Conservation (phyloP, 1,284 basidiomycete species). For the Tremellales sp. region DNA sequence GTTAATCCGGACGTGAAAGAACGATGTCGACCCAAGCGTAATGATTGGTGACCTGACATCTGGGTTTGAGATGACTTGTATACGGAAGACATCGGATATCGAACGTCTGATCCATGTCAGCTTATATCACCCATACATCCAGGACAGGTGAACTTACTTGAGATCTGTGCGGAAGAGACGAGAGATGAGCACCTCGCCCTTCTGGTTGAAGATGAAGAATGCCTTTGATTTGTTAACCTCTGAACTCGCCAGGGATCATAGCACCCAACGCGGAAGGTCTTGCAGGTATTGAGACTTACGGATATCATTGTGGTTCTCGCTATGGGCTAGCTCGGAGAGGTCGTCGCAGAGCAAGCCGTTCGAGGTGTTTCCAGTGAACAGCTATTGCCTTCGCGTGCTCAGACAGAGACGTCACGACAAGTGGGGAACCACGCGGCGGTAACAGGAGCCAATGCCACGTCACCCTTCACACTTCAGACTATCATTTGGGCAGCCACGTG, state of each 20-base stretch:
- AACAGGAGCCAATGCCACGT: no score
- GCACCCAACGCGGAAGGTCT: no score
- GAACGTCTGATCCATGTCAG: conserved; percentile 64
- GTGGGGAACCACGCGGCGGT: no score
- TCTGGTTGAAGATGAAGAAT: conserved; percentile 97
- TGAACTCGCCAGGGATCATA: background rate
- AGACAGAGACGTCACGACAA: no score
- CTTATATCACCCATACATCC: conserved; percentile 1
- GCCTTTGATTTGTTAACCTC: conserved; percentile 56
- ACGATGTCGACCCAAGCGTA: conserved; percentile 92
- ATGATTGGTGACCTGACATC: conserved; percentile 96
- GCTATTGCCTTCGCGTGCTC: no score
- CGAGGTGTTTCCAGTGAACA: no score
- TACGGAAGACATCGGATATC: conserved; percentile 95
- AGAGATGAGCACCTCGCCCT: conserved; percentile 95
- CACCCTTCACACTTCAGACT: no score
- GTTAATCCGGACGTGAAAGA: conserved; percentile 94
- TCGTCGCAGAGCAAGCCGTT: no score
- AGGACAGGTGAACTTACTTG: conserved; percentile 59
- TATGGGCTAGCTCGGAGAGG: no score
- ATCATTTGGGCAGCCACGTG: no score
- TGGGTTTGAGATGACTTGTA: conserved; percentile 96
- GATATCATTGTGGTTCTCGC: no score
- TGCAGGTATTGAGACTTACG: no score
- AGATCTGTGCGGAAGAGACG: conserved; percentile 87